Evolutionary conservation across 2,329 filamentous ascomycete species (phyloP), one percentile per base, ranked within the genome.

Genomic region (Cladophialophora psammophila): DNA sequence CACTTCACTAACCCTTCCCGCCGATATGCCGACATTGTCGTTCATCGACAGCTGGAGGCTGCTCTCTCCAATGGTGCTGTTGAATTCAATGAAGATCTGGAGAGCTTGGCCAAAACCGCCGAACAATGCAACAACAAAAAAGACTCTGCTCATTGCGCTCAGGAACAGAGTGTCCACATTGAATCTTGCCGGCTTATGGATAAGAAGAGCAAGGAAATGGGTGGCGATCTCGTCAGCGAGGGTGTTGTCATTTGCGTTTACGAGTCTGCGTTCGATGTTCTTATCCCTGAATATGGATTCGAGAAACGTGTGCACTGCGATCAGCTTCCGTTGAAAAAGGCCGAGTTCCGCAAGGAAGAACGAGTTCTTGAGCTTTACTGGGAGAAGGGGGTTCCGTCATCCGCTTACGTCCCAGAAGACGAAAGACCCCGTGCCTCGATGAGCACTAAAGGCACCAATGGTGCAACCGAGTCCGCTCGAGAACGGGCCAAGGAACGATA

Each of bases 221-320:
- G 94, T 71, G 93, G 93, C 56, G 95, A 99, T 72, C 87, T 99
- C 62, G 93, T 99, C 78, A 93, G 91, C 74, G 94, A 98, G 78
- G 95, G 95, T 73, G 94, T 99, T 74, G 93, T 99, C 57, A 86
- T 99, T 64, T 97, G 93, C 77, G 95, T 99, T 36, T 99, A 99
- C 80, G 95, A 99, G 81, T 98, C 95, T 34, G 95, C 95, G 20
- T 99, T 99, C 78, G 95, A 99, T 78, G 93, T 99, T 52, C 86
- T 99, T 71, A 98, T 99, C 78, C 95, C 95, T 5, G 94, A 99
- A 77, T 99, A 93, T 84, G 95, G 95, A 72, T 98, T 99, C 73
- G 95, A 99, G 85, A 99, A 99, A 88, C 92, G 95, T 71, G 95
- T 99, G 60, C 95, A 99, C 81, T 99, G 95, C 78, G 95, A 99